Base-by-base conservation (phyloP, 495 filamentous ascomycete species). In the Penicillium longicatenatum region DNA sequence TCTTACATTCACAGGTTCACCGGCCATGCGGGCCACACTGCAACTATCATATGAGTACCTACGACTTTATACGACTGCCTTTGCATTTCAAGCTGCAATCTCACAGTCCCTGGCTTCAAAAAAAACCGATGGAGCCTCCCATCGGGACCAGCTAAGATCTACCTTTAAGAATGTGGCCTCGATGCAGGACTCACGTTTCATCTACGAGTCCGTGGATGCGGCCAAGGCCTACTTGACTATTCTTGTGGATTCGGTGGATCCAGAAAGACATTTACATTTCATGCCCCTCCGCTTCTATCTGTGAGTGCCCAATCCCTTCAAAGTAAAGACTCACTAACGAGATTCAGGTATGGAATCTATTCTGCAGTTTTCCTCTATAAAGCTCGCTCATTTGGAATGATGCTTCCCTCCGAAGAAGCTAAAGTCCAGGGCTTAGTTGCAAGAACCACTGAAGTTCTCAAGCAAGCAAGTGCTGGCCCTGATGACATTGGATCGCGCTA, bases 11-110 rank as follows among this genome's bases (percentile, higher is more conserved):
- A n/a, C 45, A 82, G 81, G 80, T 63, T 86, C 85, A 6, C 66
- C 78, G 6, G 78, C 77, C 4, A 78, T 88, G 50, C 84, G 83
- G 57, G 76, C 78, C 19, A 84, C 78, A 10, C 60, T 88, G 29
- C 72, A 85, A 30, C 71, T 88, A 50, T 86, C 75, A 19, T 88
- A 86, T 64, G 85, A 88, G 62, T 88, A 86, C 58, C 64, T 88
- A 1, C 70, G 84, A 8, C 77, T 88, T 12, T 88, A 88, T 60
- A 86, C 82, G 33, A 88, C 86, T 46, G 84, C 85, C 0, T 88
- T 88, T 55, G 85, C 85, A 3, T 88, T 86, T 56, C 85, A 88
- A 61, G 85, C 85, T 19, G 83, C 84, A 6, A 83, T 88, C 17
- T 84, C 83, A 10, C 82, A 84, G 20, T 82, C 84, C 0, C 57